Conservation (phyloP, 1,284 basidiomycete genomes). For the Marasmius tenuissimus region DNA sequence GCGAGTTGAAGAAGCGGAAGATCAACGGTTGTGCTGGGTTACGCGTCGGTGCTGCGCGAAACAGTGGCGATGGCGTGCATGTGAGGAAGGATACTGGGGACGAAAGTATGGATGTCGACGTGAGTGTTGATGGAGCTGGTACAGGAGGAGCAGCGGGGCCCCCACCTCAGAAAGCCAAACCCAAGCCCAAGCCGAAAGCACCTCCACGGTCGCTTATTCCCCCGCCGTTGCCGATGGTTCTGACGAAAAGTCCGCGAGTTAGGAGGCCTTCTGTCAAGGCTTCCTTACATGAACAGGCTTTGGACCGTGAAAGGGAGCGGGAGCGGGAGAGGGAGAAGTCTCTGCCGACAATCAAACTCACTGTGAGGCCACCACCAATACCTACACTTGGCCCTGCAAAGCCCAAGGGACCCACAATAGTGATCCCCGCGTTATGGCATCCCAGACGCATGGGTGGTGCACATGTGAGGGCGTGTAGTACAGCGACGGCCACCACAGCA, state of each 20-base stretch:
- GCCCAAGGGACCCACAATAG: neutral
- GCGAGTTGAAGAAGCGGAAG: conserved; percentile 54
- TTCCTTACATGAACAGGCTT: neutral
- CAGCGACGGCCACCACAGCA: neutral
- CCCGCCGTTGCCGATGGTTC: conserved; percentile 12
- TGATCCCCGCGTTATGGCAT: neutral
- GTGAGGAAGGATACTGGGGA: conserved; percentile 57
- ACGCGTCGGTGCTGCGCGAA: conserved; percentile 21
- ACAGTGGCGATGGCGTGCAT: conserved; percentile 39
- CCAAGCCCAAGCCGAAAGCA: neutral
- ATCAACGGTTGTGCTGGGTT: conserved; percentile 35
- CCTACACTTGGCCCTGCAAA: neutral
- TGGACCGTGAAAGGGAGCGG: neutral
- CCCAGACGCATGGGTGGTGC: neutral
- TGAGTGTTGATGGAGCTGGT: conserved; percentile 23
- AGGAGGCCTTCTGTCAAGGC: conserved; percentile 17
- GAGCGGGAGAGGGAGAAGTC: neutral
- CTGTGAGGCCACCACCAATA: too few species aligned
- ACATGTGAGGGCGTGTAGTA: neutral
- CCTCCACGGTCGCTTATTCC: neutral
- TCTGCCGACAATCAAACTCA: neutral
- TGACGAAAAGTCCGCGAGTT: conserved; percentile 16
- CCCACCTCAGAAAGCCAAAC: neutral
- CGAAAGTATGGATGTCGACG: conserved; percentile 60
- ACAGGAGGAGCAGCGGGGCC: neutral